These are phyloP conservation scores for Lichtheimia ramosa DNA, from an alignment of 371 early-diverging fungal species.

Conservation along the genomic window DNA sequence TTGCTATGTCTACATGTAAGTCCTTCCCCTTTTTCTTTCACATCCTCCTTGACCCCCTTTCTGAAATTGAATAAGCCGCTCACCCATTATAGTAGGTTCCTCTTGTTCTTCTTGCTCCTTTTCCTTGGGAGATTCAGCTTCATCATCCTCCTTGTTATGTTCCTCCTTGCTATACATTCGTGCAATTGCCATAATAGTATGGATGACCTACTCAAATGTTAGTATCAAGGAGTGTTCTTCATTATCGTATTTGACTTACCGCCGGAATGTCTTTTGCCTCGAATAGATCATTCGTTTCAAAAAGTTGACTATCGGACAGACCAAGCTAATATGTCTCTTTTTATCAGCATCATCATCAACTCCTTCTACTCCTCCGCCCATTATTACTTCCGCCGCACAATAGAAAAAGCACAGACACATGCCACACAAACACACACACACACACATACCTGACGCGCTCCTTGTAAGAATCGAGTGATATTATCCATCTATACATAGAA, in stretches of 20 bases:
- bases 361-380: background rate
- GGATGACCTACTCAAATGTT: constrained; percentile 25
- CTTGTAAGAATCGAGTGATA: constrained; percentile 65
- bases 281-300: constrained; percentile 88
- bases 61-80: too few relatives aligned
- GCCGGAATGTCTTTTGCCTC: constrained; percentile 83
- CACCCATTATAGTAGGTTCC: too few relatives aligned
- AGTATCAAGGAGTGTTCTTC: too few relatives aligned
- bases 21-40: too few relatives aligned
- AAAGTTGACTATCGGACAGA: constrained; percentile 79
- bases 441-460: constrained; percentile 51
- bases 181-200: constrained; percentile 34
- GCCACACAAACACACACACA: too few relatives aligned
- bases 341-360: too few relatives aligned
- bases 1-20: background rate
- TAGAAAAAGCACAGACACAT: background rate
- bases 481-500: constrained; percentile 77
- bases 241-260: constrained; percentile 33
- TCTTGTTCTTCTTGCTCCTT: too few relatives aligned
- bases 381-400: background rate
- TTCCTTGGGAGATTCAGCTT: constrained; percentile 2
- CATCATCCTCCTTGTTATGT: background rate
- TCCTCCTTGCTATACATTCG: constrained; percentile 16
- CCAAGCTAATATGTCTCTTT: constrained; percentile 51
- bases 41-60: too few relatives aligned